Percentiles rank a stretch among this genome's conserved stretches.
These are phyloP conservation scores for Pseudogymnoascus sp. DNA, from an alignment of 2,329 filamentous ascomycete species.

Conservation along the genomic window DNA sequence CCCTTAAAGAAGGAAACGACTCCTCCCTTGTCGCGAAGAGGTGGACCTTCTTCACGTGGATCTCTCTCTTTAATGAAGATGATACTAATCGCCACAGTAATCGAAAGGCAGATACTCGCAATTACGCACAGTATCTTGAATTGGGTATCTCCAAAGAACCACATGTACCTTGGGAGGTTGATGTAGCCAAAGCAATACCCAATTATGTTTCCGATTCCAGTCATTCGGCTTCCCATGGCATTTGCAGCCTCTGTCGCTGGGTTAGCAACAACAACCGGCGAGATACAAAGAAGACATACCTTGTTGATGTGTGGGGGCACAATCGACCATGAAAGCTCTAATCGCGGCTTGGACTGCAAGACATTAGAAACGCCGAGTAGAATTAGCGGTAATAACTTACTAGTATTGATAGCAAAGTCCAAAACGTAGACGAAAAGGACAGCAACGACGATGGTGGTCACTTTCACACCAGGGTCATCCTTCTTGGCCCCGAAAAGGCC, in stretches of 20 bases:
- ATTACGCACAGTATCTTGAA: conserved; percentile 90
- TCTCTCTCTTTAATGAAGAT: conserved; percentile 68
- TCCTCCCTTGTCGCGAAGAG: conserved; percentile 52
- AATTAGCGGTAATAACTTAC: conserved; percentile 36
- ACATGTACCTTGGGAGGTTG: conserved; percentile 64
- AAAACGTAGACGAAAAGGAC: conserved; percentile 83
- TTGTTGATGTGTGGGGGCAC: conserved; percentile 85
- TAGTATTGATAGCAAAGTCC: conserved; percentile 91
- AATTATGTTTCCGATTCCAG: conserved; percentile 81
- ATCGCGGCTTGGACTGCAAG: conserved; percentile 74
- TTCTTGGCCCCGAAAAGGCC: conserved; percentile 61
- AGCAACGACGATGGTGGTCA: conserved; percentile 65
- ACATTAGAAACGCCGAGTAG: conserved; percentile 9
- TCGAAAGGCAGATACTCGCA: conserved; percentile 63
- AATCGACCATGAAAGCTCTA: conserved; percentile 88
- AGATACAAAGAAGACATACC: conserved; percentile 27
- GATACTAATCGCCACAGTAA: conserved; percentile 65
- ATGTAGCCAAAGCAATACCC: conserved; percentile 84
- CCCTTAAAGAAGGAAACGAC: conserved; percentile 71
- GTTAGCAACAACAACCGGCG: conserved; percentile 1
- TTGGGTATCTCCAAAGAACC: conserved; percentile 78
- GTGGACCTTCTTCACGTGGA: conserved; percentile 62
- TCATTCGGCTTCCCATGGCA: conserved; percentile 83
- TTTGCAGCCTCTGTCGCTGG: conserved; percentile 65
- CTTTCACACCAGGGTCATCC: conserved; percentile 57